Conservation (phyloP, 108 stramenopile species). For the Epithemia pelagica region DNA sequence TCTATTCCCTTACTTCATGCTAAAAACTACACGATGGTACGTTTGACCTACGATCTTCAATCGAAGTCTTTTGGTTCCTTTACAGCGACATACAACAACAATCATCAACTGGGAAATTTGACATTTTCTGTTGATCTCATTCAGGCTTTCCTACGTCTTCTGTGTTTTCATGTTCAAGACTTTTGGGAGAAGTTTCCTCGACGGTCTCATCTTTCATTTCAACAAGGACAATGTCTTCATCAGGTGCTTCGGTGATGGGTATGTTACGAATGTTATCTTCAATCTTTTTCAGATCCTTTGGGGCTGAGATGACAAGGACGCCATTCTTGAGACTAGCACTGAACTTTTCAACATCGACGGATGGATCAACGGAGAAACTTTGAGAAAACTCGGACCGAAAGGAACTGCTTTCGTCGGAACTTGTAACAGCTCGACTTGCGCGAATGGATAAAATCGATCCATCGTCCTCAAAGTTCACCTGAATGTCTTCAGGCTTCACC, state of each 20-base stretch:
- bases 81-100: too few species aligned
- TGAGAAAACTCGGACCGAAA: slow-evolving; percentile 8
- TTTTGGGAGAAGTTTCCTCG: too few species aligned
- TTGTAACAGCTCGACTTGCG: background rate
- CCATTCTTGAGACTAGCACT: slow-evolving; percentile 40
- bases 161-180: too few species aligned
- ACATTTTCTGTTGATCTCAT: too few species aligned
- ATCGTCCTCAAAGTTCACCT: slow-evolving; percentile 35
- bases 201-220: too few species aligned
- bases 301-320: slow-evolving; percentile 34
- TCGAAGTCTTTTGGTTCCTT: too few species aligned
- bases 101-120: too few species aligned
- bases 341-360: slow-evolving; percentile 14
- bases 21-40: too few species aligned
- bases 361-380: slow-evolving; percentile 10
- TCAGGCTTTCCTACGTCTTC: too few species aligned
- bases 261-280: slow-evolving; percentile 11
- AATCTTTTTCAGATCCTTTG: slow-evolving; percentile 11
- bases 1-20: too few species aligned
- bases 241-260: slow-evolving; percentile 3
- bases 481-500: slow-evolving; percentile 38
- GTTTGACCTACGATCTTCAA: too few species aligned
- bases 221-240: background rate
- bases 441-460: slow-evolving; percentile 12
- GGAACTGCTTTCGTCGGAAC: background rate